These are phyloP conservation scores for Cladophialophora psammophila DNA, from an alignment of 2,329 filamentous ascomycete genomes.

Conservation along the genomic window DNA sequence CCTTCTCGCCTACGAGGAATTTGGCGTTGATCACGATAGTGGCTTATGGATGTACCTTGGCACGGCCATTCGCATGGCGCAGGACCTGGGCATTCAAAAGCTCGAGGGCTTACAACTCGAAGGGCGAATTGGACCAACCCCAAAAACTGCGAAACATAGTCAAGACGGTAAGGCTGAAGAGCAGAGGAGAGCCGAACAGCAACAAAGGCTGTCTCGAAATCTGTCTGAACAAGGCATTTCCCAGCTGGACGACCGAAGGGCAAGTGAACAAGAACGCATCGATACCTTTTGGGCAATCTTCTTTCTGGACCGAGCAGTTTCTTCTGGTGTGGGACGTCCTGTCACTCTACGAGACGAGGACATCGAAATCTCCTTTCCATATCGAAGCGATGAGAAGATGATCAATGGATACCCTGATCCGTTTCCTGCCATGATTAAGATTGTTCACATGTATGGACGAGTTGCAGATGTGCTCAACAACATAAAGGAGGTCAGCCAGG, in stretches of 20 bases:
- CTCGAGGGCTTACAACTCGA: slow-evolving; percentile 73
- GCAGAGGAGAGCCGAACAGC: slow-evolving; percentile 52
- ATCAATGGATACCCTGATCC: slow-evolving; percentile 75
- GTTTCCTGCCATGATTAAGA: slow-evolving; percentile 80
- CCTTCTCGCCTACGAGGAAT: slow-evolving; percentile 86
- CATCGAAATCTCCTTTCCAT: slow-evolving; percentile 77
- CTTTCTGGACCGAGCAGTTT: slow-evolving; percentile 85
- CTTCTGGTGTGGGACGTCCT: slow-evolving; percentile 82
- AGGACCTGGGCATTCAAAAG: slow-evolving; percentile 82
- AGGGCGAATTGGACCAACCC: slow-evolving; percentile 63
- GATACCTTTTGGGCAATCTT: slow-evolving; percentile 93
- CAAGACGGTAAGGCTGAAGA: slow-evolving; percentile 53
- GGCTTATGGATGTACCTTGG: slow-evolving; percentile 94
- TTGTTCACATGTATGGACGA: slow-evolving; percentile 84
- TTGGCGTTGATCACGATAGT: slow-evolving; percentile 86
- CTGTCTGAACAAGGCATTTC: slow-evolving; percentile 41
- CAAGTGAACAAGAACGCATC: slow-evolving; percentile 78
- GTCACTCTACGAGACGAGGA: slow-evolving; percentile 85
- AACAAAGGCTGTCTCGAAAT: slow-evolving; percentile 31
- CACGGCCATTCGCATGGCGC: slow-evolving; percentile 81
- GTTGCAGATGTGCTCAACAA: slow-evolving; percentile 86
- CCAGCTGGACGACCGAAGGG: slow-evolving; percentile 48
- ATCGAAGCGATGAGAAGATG: slow-evolving; percentile 59
- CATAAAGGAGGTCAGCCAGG: slow-evolving; percentile 74
- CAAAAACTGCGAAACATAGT: slow-evolving; percentile 60